phyloP scores from a whole-genome alignment of 306 rosid species.

The Malus sylvestris region DNA sequence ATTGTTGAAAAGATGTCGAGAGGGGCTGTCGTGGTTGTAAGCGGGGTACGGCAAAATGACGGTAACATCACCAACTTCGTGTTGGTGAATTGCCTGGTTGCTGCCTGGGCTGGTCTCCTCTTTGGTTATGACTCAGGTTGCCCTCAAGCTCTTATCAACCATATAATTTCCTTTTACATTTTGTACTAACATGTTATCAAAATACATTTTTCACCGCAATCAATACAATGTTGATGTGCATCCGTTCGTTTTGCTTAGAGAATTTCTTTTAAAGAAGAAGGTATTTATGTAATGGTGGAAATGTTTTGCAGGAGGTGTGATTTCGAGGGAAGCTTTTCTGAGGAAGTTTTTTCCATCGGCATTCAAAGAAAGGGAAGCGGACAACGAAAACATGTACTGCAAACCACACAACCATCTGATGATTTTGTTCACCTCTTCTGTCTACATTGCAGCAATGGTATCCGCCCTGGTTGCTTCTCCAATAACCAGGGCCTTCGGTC shows the following conservation, averaged over 20 bases:
- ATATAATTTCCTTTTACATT: neutral
- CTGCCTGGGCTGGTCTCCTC: slow-evolving; percentile 49
- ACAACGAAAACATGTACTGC: slow-evolving; percentile 19
- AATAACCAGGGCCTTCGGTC: slow-evolving; percentile 28
- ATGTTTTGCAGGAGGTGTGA: slow-evolving; percentile 32
- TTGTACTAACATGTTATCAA: neutral
- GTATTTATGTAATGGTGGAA: too few relatives aligned
- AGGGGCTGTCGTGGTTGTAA: slow-evolving; percentile 17
- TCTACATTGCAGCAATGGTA: slow-evolving; percentile 33
- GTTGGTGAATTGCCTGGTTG: slow-evolving; percentile 28
- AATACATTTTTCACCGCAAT: too few relatives aligned
- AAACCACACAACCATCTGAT: slow-evolving; percentile 16
- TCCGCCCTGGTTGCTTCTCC: slow-evolving; percentile 37
- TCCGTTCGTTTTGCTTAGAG: too few relatives aligned
- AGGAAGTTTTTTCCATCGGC: slow-evolving; percentile 24
- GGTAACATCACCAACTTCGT: slow-evolving; percentile 22
- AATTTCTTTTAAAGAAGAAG: too few relatives aligned
- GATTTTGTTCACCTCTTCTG: slow-evolving; percentile 35
- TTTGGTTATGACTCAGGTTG: slow-evolving; percentile 44
- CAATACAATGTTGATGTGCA: too few relatives aligned
- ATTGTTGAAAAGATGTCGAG: slow-evolving; percentile 26
- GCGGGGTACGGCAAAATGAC: slow-evolving; percentile 16
- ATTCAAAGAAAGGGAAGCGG: neutral
- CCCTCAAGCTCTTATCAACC: neutral
- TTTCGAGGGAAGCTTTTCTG: slow-evolving; percentile 31